Base-by-base conservation (phyloP, 2,329 filamentous ascomycete species). In the Purpureocillium lavendulum region DNA sequence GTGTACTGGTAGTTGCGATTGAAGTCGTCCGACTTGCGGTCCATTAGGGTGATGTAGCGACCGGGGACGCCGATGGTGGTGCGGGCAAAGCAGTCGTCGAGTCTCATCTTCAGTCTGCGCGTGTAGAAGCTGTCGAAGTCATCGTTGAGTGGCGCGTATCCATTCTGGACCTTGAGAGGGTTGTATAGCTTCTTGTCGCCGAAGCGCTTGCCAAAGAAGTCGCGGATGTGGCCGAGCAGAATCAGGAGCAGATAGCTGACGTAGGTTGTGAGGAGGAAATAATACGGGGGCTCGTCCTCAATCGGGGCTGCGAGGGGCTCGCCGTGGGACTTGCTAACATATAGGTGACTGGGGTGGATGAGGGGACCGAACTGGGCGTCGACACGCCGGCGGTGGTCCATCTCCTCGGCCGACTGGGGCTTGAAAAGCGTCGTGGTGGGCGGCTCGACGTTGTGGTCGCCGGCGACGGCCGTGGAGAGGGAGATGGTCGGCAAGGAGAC, bases 101-200 rank as follows among this genome's bases (percentile, higher is more conserved):
- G 87, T 47, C 92, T 81, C 69, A 88, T 77, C 72, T 98, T 97
- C 57, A 98, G 65, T 45, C 92, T 77, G 41, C 92, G 80, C 41
- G 90, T 87, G 65, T 98, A 98, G 63, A 98, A 98, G 64, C 90
- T 97, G 70, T 98, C 92, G 58, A 98, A 98, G 63, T 98, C 92
- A 54, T 88, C 94, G 64, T 96, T 97, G 48, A 98, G 73, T 2
- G 92, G 88, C 10, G 90, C 92, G 57, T 95, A 97, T 46, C 92
- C 92, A 58, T 95, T 87, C 49, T 79, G 76, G 30, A 83, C 75
- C 58, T 84, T 84, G 54, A 97, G 70, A 53, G 92, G 83, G 56
- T 79, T 81, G 64, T 97, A 97, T 42, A 73, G 60, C 55, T 87
- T 84, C 58, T 85, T 79, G 60, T 88, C 79, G 58, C 83, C 84